Evolutionary conservation across 441 rosid genomes (phyloP).

Genomic region (Syzygium malaccense): DNA sequence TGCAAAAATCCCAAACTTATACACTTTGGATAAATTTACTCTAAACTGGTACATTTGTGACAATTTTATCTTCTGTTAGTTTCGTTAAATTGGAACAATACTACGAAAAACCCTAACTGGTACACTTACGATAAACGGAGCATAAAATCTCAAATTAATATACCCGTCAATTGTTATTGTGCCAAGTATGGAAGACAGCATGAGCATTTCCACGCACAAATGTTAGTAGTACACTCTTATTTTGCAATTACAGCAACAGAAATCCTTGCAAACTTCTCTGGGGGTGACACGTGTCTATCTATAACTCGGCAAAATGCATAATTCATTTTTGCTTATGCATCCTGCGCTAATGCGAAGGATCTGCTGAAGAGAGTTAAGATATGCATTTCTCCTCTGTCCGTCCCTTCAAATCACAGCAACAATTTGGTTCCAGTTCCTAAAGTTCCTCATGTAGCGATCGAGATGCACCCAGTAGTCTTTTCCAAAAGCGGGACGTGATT

Average conservation of each 20-base stretch:
- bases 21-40: too few species aligned
- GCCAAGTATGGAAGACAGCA: neutral
- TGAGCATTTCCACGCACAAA: neutral
- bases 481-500: neutral
- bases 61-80: too few species aligned
- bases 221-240: neutral
- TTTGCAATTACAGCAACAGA: neutral
- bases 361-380: conserved; percentile 77
- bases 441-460: fast-evolving
- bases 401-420: neutral
- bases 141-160: too few species aligned
- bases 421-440: neutral
- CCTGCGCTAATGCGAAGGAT: conserved; percentile 75
- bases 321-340: conserved; percentile 20
- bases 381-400: neutral
- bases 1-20: too few species aligned
- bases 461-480: neutral
- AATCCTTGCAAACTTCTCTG: neutral
- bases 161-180: too few species aligned
- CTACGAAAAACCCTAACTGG: too few species aligned
- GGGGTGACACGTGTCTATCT: neutral
- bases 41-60: too few species aligned
- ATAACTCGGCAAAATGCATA: neutral
- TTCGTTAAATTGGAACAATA: too few species aligned
- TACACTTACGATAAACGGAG: too few species aligned